Evolutionary conservation across 148 eudicot species (phyloP).

Genomic region (Vaccinium darrowii): DNA sequence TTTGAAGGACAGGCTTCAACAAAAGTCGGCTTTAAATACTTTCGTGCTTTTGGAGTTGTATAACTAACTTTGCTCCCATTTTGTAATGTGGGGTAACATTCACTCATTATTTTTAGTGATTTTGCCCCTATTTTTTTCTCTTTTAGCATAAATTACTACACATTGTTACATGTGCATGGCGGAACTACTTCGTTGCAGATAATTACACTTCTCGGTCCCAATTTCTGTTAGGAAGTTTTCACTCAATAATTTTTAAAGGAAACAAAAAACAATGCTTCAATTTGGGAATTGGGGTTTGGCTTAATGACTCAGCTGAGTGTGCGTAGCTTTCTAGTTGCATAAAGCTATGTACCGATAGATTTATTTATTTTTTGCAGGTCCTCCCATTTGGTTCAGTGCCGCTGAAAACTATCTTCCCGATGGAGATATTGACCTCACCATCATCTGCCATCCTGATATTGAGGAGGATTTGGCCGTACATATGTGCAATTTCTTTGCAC

Average conservation of each 20-base stretch:
- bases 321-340: constrained; percentile 7
- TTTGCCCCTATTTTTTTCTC: background rate
- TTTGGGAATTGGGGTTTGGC: background rate
- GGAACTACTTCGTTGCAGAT: background rate
- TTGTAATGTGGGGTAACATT: background rate
- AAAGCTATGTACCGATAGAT: constrained; percentile 13
- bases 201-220: background rate
- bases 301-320: background rate
- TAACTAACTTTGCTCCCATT: background rate
- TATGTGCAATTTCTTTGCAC: constrained; percentile 33
- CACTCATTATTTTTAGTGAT: background rate
- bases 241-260: background rate
- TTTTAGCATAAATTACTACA: background rate
- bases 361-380: constrained; percentile 26
- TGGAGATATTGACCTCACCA: constrained; percentile 55
- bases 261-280: background rate
- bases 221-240: background rate
- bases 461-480: constrained; percentile 27
- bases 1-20: background rate
- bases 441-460: constrained; percentile 21
- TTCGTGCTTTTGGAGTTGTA: background rate
- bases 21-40: background rate
- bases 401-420: constrained; percentile 57
- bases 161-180: background rate
- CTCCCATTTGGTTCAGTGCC: constrained; percentile 58